These are phyloP conservation scores for Postia placenta DNA, from an alignment of 768 basidiomycete species.

Conservation along the genomic window DNA sequence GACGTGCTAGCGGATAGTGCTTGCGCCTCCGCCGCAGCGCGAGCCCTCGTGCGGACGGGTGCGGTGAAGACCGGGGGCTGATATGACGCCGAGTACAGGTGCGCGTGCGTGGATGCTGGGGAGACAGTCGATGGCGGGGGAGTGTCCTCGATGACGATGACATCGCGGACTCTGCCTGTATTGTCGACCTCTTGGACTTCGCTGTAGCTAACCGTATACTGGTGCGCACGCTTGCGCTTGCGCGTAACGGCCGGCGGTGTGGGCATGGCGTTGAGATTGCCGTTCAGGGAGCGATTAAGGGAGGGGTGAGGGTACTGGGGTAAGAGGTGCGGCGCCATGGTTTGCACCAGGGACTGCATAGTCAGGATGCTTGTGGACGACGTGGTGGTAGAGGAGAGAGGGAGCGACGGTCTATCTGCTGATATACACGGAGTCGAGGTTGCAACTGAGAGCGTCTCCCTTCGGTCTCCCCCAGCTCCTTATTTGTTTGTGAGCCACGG, in stretches of 20 bases:
- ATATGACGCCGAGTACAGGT: conserved; percentile 71
- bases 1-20: conserved; percentile 61
- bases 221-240: conserved; percentile 79
- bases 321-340: conserved; percentile 53
- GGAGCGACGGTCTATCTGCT: conserved; percentile 22
- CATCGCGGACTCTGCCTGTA: conserved; percentile 71
- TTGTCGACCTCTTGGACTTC: conserved; percentile 85
- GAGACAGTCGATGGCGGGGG: conserved; percentile 79
- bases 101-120: conserved; percentile 56
- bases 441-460: conserved; percentile 25
- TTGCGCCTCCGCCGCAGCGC: conserved; percentile 83
- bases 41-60: conserved; percentile 77
- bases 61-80: conserved; percentile 72
- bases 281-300: conserved; percentile 36
- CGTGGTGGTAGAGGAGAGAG: conserved; percentile 40
- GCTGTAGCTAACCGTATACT: conserved; percentile 80
- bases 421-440: conserved; percentile 24
- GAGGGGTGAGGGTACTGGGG: conserved; percentile 60
- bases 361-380: conserved; percentile 42
- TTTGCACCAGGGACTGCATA: conserved; percentile 74
- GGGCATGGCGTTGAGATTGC: conserved; percentile 45
- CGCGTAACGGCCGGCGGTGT: conserved; percentile 68
- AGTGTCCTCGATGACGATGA: conserved; percentile 92
- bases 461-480: conserved; percentile 24
- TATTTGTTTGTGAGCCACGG: conserved; percentile 27